Evolutionary conservation across 2,329 filamentous ascomycete species (phyloP).

Genomic region (Colletotrichum cereale): DNA sequence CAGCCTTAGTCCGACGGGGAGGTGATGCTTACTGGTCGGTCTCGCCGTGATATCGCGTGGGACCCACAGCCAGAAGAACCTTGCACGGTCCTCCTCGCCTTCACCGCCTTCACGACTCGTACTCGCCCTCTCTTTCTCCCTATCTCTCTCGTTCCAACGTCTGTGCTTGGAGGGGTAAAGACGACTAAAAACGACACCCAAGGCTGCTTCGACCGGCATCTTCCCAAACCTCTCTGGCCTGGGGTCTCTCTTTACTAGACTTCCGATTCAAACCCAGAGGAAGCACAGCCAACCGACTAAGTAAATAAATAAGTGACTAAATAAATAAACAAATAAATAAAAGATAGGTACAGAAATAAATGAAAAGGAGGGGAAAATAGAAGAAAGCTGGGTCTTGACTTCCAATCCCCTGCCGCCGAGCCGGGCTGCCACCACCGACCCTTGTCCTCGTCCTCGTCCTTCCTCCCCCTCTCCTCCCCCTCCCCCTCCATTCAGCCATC

Average conservation of each 20-base stretch:
- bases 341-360: neutral
- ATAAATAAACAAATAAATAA: neutral
- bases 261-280: neutral
- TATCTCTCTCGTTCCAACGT: neutral
- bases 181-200: neutral
- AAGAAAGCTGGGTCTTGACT: constrained; percentile 5
- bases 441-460: neutral
- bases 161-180: neutral
- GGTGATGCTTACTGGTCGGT: constrained; percentile 11
- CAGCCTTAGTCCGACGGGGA: constrained; percentile 13
- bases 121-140: neutral
- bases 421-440: constrained; percentile 8
- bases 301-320: no score
- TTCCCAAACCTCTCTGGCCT: neutral
- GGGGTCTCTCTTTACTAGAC: neutral
- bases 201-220: neutral
- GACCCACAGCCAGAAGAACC: neutral
- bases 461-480: neutral
- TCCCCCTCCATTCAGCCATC: constrained; percentile 9
- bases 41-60: neutral
- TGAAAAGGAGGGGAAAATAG: neutral
- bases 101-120: constrained; percentile 27
- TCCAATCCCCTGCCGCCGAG: neutral
- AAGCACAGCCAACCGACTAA: no score
- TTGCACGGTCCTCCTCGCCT: neutral